A percentile compares a stretch with the other conserved stretches of the same genome.
Conservation (phyloP, 768 basidiomycete genomes). For the Mycena sanguinolenta region DNA sequence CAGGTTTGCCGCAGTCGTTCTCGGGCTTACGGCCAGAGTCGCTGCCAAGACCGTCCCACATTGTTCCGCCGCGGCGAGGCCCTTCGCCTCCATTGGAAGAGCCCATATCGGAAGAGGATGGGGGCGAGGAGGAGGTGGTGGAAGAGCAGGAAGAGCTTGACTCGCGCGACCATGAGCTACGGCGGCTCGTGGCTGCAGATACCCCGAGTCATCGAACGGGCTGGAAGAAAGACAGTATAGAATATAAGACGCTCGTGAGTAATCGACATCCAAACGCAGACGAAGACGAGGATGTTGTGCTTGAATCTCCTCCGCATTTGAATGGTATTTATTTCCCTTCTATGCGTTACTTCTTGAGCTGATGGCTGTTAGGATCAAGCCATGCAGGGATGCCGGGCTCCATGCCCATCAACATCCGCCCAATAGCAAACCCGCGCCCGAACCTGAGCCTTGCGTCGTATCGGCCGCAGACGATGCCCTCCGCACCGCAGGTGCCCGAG, state of each 20-base stretch:
- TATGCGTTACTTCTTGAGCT: conserved; percentile 14
- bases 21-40: conserved; percentile 75
- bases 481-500: conserved; percentile 50
- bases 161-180: conserved; percentile 63
- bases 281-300: conserved; percentile 39
- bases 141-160: conserved; percentile 42
- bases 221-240: conserved; percentile 74
- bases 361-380: conserved; percentile 17
- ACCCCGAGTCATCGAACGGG: conserved; percentile 79
- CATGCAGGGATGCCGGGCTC: conserved; percentile 62
- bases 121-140: conserved; percentile 19
- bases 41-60: conserved; percentile 73
- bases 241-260: conserved; percentile 74
- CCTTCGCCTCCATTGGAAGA: conserved; percentile 29
- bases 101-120: conserved; percentile 16
- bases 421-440: conserved; percentile 49
- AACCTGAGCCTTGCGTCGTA: conserved; percentile 69
- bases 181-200: conserved; percentile 76
- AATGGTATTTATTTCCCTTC: conserved; percentile 18
- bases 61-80: conserved; percentile 59
- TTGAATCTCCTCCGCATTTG: background rate
- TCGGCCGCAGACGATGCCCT: conserved; percentile 62
- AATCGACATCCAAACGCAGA: conserved; percentile 47
- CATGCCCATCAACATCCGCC: conserved; percentile 73
- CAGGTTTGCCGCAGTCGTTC: conserved; percentile 68